Percentiles rank a stretch among this genome's conserved stretches.
Conservation (phyloP, 2,329 filamentous ascomycete species). For the Colletotrichum cereale region DNA sequence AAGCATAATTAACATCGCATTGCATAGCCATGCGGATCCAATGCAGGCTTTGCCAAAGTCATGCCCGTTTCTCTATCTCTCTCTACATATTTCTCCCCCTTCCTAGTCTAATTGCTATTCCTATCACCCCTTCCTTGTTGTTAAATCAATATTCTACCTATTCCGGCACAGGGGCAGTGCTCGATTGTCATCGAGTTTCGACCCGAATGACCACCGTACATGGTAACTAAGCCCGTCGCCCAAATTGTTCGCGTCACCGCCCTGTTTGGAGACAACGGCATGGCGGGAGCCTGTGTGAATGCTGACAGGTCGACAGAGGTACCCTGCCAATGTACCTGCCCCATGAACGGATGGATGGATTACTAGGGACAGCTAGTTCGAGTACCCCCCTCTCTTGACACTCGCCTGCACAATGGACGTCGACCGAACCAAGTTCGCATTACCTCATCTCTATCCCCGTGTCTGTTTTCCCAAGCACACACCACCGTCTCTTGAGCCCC, state of each 20-base stretch:
- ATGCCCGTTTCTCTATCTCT: slow-evolving; percentile 25
- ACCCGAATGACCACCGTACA: background rate
- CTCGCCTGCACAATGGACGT: slow-evolving; percentile 29
- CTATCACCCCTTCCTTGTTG: background rate
- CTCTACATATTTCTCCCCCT: background rate
- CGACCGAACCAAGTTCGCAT: slow-evolving; percentile 38
- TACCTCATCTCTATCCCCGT: slow-evolving; percentile 32
- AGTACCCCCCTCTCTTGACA: slow-evolving; percentile 25
- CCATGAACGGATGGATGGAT: slow-evolving; percentile 1
- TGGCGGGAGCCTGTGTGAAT: slow-evolving; percentile 26
- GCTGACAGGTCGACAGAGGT: slow-evolving; percentile 9
- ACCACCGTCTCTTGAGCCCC: slow-evolving; percentile 34
- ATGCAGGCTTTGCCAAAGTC: slow-evolving; percentile 27
- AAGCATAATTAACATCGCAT: slow-evolving; percentile 2
- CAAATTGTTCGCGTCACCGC: slow-evolving; percentile 32
- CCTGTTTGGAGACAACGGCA: slow-evolving; percentile 25
- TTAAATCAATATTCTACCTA: background rate
- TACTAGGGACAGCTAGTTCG: slow-evolving; percentile 19
- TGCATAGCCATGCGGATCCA: slow-evolving; percentile 30
- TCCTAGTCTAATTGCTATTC: background rate
- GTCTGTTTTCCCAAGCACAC: slow-evolving; percentile 27
- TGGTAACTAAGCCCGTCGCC: background rate
- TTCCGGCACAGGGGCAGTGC: slow-evolving; percentile 5
- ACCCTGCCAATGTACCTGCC: slow-evolving; percentile 16
- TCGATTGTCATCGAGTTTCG: background rate